Conservation (phyloP, 2,329 filamentous ascomycete genomes). For the Colletotrichum lupini region DNA sequence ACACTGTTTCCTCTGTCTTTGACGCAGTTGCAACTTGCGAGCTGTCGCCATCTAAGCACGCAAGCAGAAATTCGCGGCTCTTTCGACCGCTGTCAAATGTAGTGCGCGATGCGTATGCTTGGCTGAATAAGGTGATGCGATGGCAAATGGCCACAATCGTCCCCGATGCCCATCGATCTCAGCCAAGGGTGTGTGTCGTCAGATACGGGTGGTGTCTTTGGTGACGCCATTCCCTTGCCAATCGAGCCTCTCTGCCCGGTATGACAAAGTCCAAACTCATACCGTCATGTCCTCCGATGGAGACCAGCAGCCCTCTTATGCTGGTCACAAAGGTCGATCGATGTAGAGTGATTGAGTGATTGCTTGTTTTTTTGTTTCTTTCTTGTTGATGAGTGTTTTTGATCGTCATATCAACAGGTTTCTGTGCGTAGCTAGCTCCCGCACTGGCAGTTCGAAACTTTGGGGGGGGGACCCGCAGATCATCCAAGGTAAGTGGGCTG, state of each 20-base stretch:
- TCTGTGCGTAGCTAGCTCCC: constrained; percentile 7
- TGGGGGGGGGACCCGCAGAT: constrained; percentile 16
- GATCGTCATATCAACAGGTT: constrained; percentile 11
- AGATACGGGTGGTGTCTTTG: background rate
- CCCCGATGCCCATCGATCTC: background rate
- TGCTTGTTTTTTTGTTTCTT: background rate
- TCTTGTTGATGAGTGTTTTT: background rate
- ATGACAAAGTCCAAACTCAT: constrained; percentile 10
- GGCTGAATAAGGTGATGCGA: constrained; percentile 14
- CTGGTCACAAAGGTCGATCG: background rate
- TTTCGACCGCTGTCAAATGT: background rate
- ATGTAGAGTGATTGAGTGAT: background rate
- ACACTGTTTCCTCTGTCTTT: constrained; percentile 5
- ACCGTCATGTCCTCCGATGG: constrained; percentile 18
- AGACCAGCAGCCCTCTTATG: background rate
- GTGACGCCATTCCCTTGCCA: constrained; percentile 19
- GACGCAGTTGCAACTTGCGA: background rate
- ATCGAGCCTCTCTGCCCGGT: background rate
- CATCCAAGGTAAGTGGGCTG: constrained; percentile 6
- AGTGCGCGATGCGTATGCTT: background rate
- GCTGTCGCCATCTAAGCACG: background rate
- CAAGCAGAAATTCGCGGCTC: background rate
- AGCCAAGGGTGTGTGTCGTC: background rate
- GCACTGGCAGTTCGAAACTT: constrained; percentile 31
- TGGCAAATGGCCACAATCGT: constrained; percentile 7